A percentile compares a stretch with the other conserved stretches of the same genome.
phyloP scores from a whole-genome alignment of 768 basidiomycete genomes.

The Agaricus subrufescens region DNA sequence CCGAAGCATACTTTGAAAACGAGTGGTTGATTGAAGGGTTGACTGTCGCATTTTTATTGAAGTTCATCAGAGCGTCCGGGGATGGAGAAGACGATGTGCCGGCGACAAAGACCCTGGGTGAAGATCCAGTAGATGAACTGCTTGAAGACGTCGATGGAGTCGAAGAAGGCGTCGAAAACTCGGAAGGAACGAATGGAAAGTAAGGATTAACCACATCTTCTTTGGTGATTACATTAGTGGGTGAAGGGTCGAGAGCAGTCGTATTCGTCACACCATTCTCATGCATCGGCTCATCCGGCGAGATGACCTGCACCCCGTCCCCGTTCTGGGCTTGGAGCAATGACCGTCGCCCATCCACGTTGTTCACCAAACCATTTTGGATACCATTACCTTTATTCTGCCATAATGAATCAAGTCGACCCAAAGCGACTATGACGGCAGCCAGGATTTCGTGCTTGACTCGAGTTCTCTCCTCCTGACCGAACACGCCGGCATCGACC shows the following conservation, averaged over 20 bases:
- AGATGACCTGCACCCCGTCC: constrained; percentile 13
- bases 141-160: constrained; percentile 9
- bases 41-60: background rate
- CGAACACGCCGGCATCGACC: constrained; percentile 43
- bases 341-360: constrained; percentile 4
- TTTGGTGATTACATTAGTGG: constrained; percentile 8
- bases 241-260: constrained; percentile 6
- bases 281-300: constrained; percentile 14
- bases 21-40: background rate
- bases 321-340: constrained; percentile 10
- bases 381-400: constrained; percentile 22
- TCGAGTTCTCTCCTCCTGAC: constrained; percentile 48
- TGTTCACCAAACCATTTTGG: constrained; percentile 17
- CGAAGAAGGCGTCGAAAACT: constrained; percentile 12
- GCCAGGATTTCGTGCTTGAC: constrained; percentile 80
- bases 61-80: background rate
- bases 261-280: constrained; percentile 13
- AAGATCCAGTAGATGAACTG: constrained; percentile 6
- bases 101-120: background rate
- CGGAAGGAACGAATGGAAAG: constrained; percentile 37
- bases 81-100: background rate
- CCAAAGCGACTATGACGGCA: constrained; percentile 89
- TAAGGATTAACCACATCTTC: constrained; percentile 42
- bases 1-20: background rate
- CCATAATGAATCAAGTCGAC: constrained; percentile 40